These are phyloP conservation scores for Verticillium isaacii DNA, from an alignment of 2,329 filamentous ascomycete species.

Conservation along the genomic window DNA sequence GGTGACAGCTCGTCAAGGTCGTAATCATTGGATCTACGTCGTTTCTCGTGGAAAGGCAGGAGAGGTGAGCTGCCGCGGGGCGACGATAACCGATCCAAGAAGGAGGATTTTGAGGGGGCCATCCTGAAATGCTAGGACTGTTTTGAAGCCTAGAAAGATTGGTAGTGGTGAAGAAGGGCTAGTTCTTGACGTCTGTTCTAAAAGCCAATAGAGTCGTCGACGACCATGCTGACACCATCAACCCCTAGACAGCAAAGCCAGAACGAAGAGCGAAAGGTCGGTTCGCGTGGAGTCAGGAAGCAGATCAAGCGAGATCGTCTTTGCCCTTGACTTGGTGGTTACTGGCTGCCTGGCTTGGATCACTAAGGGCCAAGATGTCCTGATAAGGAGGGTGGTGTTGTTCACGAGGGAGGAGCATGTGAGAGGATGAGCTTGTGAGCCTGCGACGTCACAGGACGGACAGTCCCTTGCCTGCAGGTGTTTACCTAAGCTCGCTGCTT, in stretches of 20 bases:
- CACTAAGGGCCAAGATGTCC: neutral
- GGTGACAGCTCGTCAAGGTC: constrained; percentile 34
- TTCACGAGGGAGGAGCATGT: neutral
- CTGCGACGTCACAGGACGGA: neutral
- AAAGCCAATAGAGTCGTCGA: neutral
- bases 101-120: constrained; percentile 10
- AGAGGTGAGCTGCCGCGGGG: constrained; percentile 14
- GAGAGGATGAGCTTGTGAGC: neutral
- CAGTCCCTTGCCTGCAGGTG: neutral
- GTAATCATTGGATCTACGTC: constrained; percentile 25
- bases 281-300: neutral
- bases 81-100: constrained; percentile 13
- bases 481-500: neutral
- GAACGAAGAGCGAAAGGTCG: neutral
- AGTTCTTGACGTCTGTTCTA: neutral
- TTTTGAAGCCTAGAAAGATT: neutral
- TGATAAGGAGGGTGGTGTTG: neutral
- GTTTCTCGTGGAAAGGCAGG: constrained; percentile 20
- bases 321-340: neutral
- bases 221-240: neutral
- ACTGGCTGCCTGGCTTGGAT: neutral
- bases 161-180: neutral
- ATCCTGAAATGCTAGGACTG: neutral
- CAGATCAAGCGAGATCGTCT: neutral
- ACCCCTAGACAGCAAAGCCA: neutral